A percentile compares a stretch with the other conserved stretches of the same genome.
These are phyloP conservation scores for Tuber calosporum DNA, from an alignment of 495 filamentous ascomycete species.

Conservation along the genomic window DNA sequence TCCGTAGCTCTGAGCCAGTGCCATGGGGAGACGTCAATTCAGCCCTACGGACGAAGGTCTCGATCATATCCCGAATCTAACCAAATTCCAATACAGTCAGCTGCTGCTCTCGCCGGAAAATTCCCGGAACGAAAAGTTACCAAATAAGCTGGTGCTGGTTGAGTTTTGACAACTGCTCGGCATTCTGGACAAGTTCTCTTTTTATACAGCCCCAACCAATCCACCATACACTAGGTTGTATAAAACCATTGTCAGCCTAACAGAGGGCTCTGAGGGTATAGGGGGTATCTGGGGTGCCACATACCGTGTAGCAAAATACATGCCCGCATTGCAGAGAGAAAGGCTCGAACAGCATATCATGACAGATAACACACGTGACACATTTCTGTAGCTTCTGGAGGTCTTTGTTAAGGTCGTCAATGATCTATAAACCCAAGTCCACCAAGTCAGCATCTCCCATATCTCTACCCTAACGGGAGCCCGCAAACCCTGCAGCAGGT, in stretches of 20 bases:
- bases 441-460: conserved; percentile 15
- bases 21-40: conserved; percentile 60
- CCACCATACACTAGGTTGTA: conserved; percentile 52
- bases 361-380: conserved; percentile 63
- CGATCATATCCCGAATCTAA: conserved; percentile 60
- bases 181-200: conserved; percentile 64
- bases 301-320: conserved; percentile 66
- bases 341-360: conserved; percentile 63
- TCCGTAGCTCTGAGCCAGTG: conserved; percentile 54
- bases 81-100: conserved; percentile 3
- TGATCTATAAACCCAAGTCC: conserved; percentile 40
- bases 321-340: conserved; percentile 66
- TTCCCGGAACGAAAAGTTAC: conserved; percentile 41
- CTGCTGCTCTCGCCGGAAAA: background rate
- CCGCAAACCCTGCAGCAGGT: background rate
- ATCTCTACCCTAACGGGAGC: background rate
- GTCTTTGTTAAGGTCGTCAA: conserved; percentile 44
- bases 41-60: conserved; percentile 57
- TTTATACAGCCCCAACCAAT: conserved; percentile 57
- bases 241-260: conserved; percentile 7
- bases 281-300: conserved; percentile 22
- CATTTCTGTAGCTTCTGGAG: conserved; percentile 40
- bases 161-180: conserved; percentile 52
- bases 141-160: conserved; percentile 64
- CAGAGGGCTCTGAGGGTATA: background rate